Conservation (phyloP, 2,329 filamentous ascomycete species). For the Colletotrichum kahawae region DNA sequence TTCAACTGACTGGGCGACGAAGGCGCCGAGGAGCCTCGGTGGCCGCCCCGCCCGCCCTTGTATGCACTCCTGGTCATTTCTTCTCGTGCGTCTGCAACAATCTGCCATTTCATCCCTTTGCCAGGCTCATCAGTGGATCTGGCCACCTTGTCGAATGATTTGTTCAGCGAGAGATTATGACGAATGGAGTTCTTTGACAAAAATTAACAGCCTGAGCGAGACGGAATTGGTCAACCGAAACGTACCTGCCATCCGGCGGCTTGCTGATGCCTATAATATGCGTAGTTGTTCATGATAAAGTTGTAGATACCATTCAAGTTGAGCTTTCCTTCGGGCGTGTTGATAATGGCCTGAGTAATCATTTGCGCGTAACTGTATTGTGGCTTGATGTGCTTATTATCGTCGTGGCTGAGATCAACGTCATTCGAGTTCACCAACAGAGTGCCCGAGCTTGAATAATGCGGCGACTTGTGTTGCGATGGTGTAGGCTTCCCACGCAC, state of each 20-base stretch:
- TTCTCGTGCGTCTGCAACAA: constrained; percentile 81
- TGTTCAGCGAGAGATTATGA: constrained; percentile 94
- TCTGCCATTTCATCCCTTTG: constrained; percentile 99
- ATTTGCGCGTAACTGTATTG: constrained; percentile 96
- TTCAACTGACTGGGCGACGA: constrained; percentile 69
- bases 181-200: constrained; percentile 83
- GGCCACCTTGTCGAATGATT: constrained; percentile 91
- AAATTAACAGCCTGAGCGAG: constrained; percentile 26
- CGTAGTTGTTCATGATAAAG: constrained; percentile 89
- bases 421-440: constrained; percentile 56
- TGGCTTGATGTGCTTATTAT: constrained; percentile 90
- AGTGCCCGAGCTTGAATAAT: constrained; percentile 40
- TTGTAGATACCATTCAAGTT: constrained; percentile 93
- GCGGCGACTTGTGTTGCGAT: constrained; percentile 43
- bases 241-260: constrained; percentile 87
- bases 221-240: background rate
- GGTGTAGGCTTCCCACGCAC: constrained; percentile 36
- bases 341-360: constrained; percentile 95
- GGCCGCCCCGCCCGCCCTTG: constrained; percentile 65
- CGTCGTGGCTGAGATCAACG: constrained; percentile 81
- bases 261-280: constrained; percentile 86
- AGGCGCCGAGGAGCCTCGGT: constrained; percentile 72
- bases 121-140: constrained; percentile 93
- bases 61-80: constrained; percentile 82
- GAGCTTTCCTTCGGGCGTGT: constrained; percentile 83